Evolutionary conservation across 2,329 filamentous ascomycete species (phyloP), one percentile per base, ranked within the genome.

Genomic region (Elsinoe necatrix): DNA sequence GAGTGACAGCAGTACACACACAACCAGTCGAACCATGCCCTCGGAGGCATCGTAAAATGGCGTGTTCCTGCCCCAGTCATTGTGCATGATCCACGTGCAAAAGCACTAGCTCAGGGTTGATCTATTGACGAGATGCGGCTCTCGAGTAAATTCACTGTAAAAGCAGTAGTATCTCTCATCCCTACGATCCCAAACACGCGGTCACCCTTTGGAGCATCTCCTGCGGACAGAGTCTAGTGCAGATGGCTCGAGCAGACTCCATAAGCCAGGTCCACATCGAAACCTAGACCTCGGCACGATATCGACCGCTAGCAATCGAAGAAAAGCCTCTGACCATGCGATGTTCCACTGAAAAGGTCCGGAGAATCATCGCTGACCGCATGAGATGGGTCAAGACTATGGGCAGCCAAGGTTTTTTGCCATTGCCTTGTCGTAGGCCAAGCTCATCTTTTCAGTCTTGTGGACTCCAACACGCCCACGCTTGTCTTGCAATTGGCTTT

Each of bases 401-500:
- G 12, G 6, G 27, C 48, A 18, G 29, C 48, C 27, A 52, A 37
- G 29, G 5, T 12, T 14, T 52, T 37, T 52, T n/a, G 31, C 23
- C 9, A 35, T 52, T 29, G 48, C 48, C 48, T 52, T 37, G 31
- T 52, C 48, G 48, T 52, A 52, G 48, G 48, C 48, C 48, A 52
- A 52, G 48, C 27, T 52, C 43, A 48, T 20, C 3, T 31, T 23
- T 31, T 21, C 20, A 3, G 43, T 47, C 43, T 47, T 47, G 23
- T 29, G 43, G 23, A 48, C 23, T 23, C 43, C 27, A 29, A 18
- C 27, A 18, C 21, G 18, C 29, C 31, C 48, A 37, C 29, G 48
- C 48, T 52, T 52, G 48, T 52, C 48, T 52, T 27, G 18, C 31
- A 52, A 52, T 52, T 52, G 48, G 48, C 48, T 52, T 52, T 52